Evolutionary conservation across 352 stramenopile species (phyloP), one percentile per base, ranked within the genome.

Genomic region (Pythium aristosporum): DNA sequence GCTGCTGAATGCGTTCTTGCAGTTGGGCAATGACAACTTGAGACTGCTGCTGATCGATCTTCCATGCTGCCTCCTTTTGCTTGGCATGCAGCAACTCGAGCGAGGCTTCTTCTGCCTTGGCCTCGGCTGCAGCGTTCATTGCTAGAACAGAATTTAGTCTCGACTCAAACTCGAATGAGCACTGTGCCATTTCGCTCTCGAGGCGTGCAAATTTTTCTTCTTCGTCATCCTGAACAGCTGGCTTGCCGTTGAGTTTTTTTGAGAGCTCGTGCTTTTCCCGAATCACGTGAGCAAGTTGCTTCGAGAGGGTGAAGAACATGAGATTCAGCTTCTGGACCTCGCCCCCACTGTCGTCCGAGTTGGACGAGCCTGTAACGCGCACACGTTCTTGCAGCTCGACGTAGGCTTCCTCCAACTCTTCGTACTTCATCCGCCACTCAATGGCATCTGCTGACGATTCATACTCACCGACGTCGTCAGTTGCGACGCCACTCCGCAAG

Each of bases 391-490:
- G 78, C 1, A 91, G 65, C 39, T 84, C 71, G 3, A 66, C 48
- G 21, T 82, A 82, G 6, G 72, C 71, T 49, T 92, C 78, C 57
- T 91, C 77, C 37, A 92, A 68, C 51, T 94, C 81, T 67, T 94
- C 86, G 54, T 87, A 92, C 63, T 91, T 94, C 61, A 92, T 79
- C 18, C 84, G 72, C 86, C 84, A 94, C 60, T 92, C 84, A 48
- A 94, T 88, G 20, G 86, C 82, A 65, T 92, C 84, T 13, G 75
- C 67, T 28, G 82, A 85, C 23, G 84, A 85, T 20, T 85, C 67
- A 57, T 91, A 89, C 6, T 90, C 76, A 25, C 49, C 53, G 18
- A 63, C 30, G 37, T 72, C 59, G 7, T 71, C 80, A 21, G 57
- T 53, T 5, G 59, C 28, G 11, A 25, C 32, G 6, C 50, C 37